Evolutionary conservation across 2,329 filamentous ascomycete species (phyloP).

Genomic region (Rosellinia necatrix): DNA sequence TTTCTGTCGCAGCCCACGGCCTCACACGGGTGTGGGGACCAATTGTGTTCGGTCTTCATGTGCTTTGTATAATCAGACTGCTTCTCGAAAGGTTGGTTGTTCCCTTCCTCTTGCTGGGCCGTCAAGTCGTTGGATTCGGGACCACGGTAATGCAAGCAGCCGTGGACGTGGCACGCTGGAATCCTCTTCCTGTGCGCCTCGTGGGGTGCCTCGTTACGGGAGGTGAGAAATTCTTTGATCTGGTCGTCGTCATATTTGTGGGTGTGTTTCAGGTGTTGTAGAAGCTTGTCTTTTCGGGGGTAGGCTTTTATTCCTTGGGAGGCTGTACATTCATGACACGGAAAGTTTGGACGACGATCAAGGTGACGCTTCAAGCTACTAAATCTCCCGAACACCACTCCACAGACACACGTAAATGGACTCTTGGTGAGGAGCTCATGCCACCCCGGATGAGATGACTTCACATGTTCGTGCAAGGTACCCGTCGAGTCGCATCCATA

Average conservation of each 20-base stretch:
- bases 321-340: slow-evolving; percentile 15
- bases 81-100: slow-evolving; percentile 18
- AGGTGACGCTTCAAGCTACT: slow-evolving; percentile 20
- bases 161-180: slow-evolving; percentile 9
- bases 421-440: not conserved
- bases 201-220: no score
- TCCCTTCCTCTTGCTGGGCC: not conserved
- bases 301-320: slow-evolving; percentile 16
- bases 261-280: slow-evolving; percentile 13
- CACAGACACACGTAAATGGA: slow-evolving; percentile 16
- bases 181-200: not conserved
- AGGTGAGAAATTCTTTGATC: not conserved
- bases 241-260: slow-evolving; percentile 4
- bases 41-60: slow-evolving; percentile 25
- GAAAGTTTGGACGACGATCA: not conserved
- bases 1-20: slow-evolving; percentile 13
- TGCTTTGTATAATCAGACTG: slow-evolving; percentile 22
- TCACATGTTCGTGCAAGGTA: not conserved
- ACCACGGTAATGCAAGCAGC: slow-evolving; percentile 21
- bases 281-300: slow-evolving; percentile 22
- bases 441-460: not conserved
- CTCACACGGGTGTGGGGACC: slow-evolving; percentile 23
- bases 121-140: not conserved
- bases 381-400: not conserved
- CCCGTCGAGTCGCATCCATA: not conserved